Conservation (phyloP, 1,139 yeast species). For the Yamadazyma sp. region DNA sequence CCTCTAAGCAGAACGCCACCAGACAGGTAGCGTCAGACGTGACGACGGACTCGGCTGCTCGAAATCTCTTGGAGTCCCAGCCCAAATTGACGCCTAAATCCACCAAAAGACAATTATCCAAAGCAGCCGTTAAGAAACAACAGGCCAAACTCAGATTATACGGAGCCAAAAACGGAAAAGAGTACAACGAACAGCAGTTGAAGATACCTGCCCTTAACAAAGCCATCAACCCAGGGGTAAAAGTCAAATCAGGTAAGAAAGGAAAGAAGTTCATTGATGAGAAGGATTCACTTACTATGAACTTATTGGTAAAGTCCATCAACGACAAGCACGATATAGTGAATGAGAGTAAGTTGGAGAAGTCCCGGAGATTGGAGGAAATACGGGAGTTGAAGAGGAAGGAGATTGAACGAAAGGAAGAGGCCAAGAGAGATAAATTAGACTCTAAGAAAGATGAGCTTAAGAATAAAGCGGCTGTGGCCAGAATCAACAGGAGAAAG, state of each 20-base stretch:
- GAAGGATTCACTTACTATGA: conserved; percentile 60
- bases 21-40: conserved; percentile 69
- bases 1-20: conserved; percentile 49
- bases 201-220: conserved; percentile 77
- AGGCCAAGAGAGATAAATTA: conserved; percentile 62
- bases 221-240: conserved; percentile 84
- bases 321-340: conserved; percentile 78
- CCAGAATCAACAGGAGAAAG: conserved; percentile 69
- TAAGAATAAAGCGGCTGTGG: conserved; percentile 65
- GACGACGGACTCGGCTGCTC: conserved; percentile 59
- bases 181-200: conserved; percentile 74
- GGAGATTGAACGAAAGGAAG: conserved; percentile 84
- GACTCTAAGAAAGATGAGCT: conserved; percentile 79
- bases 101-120: conserved; percentile 49
- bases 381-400: conserved; percentile 81
- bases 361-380: conserved; percentile 84
- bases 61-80: conserved; percentile 59
- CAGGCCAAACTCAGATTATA: conserved; percentile 64
- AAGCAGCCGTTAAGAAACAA: conserved; percentile 60
- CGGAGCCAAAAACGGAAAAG: conserved; percentile 66
- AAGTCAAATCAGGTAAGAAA: conserved; percentile 77
- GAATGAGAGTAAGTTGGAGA: conserved; percentile 89
- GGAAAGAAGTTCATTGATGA: conserved; percentile 88
- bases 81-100: conserved; percentile 69
- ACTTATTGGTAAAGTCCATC: conserved; percentile 72